Evolutionary conservation across 2,329 filamentous ascomycete genomes (phyloP), one percentile per base, ranked within the genome.

Genomic region (Bisporella sp.): DNA sequence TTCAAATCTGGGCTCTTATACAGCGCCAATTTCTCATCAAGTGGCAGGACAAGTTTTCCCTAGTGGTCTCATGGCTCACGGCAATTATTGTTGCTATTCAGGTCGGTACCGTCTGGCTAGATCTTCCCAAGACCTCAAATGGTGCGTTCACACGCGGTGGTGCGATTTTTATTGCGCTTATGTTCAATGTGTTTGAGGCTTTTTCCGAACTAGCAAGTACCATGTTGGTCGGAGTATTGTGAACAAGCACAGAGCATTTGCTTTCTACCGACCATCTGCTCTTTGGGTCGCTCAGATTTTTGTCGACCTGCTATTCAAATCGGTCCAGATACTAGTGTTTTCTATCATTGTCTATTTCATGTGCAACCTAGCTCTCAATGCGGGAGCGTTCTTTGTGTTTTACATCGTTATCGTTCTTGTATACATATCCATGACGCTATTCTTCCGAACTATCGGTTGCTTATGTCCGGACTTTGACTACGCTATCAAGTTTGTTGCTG

Each of bases 311-410:
- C 91, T 91, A 0, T 89, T 90, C 67, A 96, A 93, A 68, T 70
- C 95, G 7, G 28, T 68, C 12, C 91, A 92, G 61, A 71, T 81
- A 1, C 77, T 93, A 55, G 71, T 79, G 11, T 95, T 95, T 74
- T 96, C 96, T 64, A 49, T 91, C 42, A 78, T 82, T 2, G 69
- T 96, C 2, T 96, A 96, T 71, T 96, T 96, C 69, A 83, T 96
- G 78, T 84, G 88, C 1, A 85, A 89, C 54, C 71, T 96, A 33
- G 54, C 57, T 51, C 45, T 59, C 40, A 83, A 87, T 58, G 73
- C 87, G 0, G 85, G 84, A 1, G 71, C 84, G 0, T 96, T 93
- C 74, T 96, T 96, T 75, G 87, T 90, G 71, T 96, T 90, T 76
- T 64, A 63, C 45, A 41, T 66, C 6, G 64, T 66, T 42, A 63